Evolutionary conservation across 2,329 filamentous ascomycete species (phyloP).

Genomic region (Phaeosphaeria sp.): DNA sequence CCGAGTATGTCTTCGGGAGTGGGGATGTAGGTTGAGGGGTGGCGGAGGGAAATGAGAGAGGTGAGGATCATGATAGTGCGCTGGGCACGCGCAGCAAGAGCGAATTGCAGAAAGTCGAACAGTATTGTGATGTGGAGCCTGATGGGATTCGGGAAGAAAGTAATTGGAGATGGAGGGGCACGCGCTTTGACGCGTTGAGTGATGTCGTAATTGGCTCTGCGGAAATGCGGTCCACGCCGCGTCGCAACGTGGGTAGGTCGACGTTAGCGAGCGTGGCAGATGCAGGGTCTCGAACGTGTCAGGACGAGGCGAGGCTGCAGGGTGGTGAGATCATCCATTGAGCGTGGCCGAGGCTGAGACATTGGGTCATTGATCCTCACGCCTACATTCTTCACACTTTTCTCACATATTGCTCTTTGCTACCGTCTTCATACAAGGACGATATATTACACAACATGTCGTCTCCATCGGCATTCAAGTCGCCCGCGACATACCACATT

Average conservation of each 20-base stretch:
- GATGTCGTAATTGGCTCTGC: not conserved
- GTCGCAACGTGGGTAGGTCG: not conserved
- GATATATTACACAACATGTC: conserved; percentile 37
- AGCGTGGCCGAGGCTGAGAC: not conserved
- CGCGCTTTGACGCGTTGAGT: not conserved
- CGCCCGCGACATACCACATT: conserved; percentile 76
- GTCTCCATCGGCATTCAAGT: conserved; percentile 61
- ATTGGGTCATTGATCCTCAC: conserved; percentile 1
- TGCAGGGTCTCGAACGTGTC: conserved; percentile 9
- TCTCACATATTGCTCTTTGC: not conserved
- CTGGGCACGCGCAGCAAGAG: too few relatives aligned
- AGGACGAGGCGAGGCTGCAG: not conserved
- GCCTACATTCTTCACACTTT: not conserved
- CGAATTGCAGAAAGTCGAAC: too few relatives aligned
- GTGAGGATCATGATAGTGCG: conserved; percentile 39
- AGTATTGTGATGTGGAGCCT: too few relatives aligned
- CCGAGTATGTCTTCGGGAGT: conserved; percentile 67
- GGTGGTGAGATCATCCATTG: conserved; percentile 1
- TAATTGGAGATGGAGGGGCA: not conserved
- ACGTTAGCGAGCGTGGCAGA: not conserved
- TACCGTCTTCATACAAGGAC: not conserved
- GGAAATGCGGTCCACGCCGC: not conserved
- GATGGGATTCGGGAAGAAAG: too few relatives aligned
- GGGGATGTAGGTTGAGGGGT: conserved; percentile 28
- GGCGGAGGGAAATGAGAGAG: conserved; percentile 37